Evolutionary conservation across 371 early-diverging fungal species (phyloP).

Genomic region (Circinella minor): DNA sequence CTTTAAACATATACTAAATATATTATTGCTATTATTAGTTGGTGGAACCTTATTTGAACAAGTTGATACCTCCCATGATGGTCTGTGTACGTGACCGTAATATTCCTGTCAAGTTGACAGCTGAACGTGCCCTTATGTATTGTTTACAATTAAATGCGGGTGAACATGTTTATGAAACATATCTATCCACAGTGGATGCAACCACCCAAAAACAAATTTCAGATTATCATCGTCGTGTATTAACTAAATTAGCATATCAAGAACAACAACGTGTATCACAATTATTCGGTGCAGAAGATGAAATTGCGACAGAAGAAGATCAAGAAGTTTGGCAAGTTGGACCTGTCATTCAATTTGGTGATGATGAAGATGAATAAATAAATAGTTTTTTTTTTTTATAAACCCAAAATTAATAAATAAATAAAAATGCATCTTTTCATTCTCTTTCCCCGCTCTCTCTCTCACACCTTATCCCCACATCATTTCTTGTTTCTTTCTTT

Average conservation of each 20-base stretch:
- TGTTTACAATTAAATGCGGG: slow-evolving; percentile 63
- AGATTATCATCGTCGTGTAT: slow-evolving; percentile 69
- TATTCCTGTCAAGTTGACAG: slow-evolving; percentile 82
- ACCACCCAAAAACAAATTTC: slow-evolving; percentile 50
- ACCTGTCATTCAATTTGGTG: slow-evolving; percentile 22
- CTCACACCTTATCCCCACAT: too few relatives aligned
- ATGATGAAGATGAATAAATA: slow-evolving; percentile 22
- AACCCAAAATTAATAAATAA: not conserved
- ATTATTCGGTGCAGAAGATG: slow-evolving; percentile 42
- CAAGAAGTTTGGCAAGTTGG: slow-evolving; percentile 48
- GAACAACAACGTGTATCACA: slow-evolving; percentile 36
- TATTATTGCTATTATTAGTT: slow-evolving; percentile 11
- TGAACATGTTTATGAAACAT: slow-evolving; percentile 34
- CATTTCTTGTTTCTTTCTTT: too few relatives aligned
- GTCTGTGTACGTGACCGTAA: slow-evolving; percentile 75
- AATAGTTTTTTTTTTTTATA: not conserved
- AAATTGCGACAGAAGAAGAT: slow-evolving; percentile 47
- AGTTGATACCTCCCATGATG: slow-evolving; percentile 72
- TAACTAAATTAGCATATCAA: slow-evolving; percentile 57
- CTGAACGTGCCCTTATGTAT: slow-evolving; percentile 79
- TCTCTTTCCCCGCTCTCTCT: too few relatives aligned
- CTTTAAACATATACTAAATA: not conserved
- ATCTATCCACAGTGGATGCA: slow-evolving; percentile 52
- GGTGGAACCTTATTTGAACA: slow-evolving; percentile 50
- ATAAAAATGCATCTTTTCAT: not conserved